Conservation (phyloP, 163 green algal genomes). For the Chloromonas sp. region DNA sequence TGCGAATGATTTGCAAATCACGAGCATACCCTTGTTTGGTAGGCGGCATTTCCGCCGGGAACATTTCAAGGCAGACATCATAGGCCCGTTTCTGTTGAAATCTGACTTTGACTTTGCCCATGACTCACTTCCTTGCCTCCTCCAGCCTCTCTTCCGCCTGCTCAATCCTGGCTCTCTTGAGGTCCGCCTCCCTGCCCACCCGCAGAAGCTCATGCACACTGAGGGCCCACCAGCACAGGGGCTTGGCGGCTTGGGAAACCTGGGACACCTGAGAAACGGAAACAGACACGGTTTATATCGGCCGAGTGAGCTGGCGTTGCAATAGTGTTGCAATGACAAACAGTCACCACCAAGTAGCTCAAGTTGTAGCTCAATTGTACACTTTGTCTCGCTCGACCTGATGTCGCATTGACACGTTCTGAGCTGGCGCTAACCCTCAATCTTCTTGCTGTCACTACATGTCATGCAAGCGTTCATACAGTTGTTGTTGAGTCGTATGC, state of each 20-base stretch:
- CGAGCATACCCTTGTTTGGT: no score
- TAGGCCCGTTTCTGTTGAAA: no score
- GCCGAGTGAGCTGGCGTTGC: neutral
- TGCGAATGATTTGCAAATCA: no score
- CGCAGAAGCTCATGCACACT: constrained; percentile 23
- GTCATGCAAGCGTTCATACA: neutral
- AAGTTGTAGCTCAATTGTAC: neutral
- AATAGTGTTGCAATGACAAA: neutral
- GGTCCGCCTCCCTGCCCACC: constrained; percentile 14
- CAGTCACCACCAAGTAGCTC: neutral
- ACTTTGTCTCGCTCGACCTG: neutral
- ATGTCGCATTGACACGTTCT: neutral
- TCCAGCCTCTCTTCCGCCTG: constrained; percentile 25
- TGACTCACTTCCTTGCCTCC: neutral
- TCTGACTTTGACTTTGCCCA: no score
- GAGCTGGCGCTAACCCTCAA: neutral
- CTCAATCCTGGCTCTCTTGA: constrained; percentile 13
- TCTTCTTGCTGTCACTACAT: neutral
- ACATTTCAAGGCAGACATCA: no score
- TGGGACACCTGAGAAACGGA: neutral
- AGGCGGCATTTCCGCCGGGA: no score
- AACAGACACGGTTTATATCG: neutral
- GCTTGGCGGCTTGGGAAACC: constrained; percentile 26
- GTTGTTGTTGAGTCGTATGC: neutral
- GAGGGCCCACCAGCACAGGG: constrained; percentile 32